Conservation (phyloP, 2,329 filamentous ascomycete genomes). For the Colletotrichum agaves region DNA sequence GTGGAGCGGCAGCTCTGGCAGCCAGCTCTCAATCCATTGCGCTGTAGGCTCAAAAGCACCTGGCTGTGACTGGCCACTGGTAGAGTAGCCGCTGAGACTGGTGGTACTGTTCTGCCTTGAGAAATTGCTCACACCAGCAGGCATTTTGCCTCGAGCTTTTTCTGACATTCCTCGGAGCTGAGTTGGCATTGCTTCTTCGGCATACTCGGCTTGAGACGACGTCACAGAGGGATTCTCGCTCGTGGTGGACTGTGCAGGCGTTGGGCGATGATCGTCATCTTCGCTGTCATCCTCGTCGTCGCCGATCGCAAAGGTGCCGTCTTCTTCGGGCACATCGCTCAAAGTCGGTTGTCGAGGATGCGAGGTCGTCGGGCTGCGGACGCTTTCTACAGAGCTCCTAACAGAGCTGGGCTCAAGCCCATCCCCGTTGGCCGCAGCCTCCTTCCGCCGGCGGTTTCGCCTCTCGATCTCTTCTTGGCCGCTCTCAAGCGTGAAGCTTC, state of each 20-base stretch:
- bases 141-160: slow-evolving; percentile 96
- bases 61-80: slow-evolving; percentile 64
- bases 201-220: slow-evolving; percentile 73
- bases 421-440: slow-evolving; percentile 63
- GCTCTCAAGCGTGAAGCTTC: slow-evolving; percentile 90
- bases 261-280: slow-evolving; percentile 64
- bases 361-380: slow-evolving; percentile 69
- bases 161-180: slow-evolving; percentile 95
- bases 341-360: slow-evolving; percentile 66
- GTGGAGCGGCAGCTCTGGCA: slow-evolving; percentile 90
- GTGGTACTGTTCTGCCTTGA: slow-evolving; percentile 91
- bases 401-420: slow-evolving; percentile 59
- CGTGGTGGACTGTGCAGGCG: slow-evolving; percentile 71
- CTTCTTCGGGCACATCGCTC: slow-evolving; percentile 75
- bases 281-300: slow-evolving; percentile 76
- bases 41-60: slow-evolving; percentile 81
- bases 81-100: slow-evolving; percentile 76
- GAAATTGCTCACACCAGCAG: slow-evolving; percentile 82
- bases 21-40: slow-evolving; percentile 92
- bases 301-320: slow-evolving; percentile 87
- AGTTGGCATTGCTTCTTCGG: slow-evolving; percentile 82
- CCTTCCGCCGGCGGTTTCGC: slow-evolving; percentile 76
- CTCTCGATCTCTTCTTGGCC: slow-evolving; percentile 92
- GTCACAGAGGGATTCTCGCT: slow-evolving; percentile 72
- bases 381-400: slow-evolving; percentile 74